Base-by-base conservation (phyloP, 1,139 yeast species). In the Petasospora fabianii region DNA sequence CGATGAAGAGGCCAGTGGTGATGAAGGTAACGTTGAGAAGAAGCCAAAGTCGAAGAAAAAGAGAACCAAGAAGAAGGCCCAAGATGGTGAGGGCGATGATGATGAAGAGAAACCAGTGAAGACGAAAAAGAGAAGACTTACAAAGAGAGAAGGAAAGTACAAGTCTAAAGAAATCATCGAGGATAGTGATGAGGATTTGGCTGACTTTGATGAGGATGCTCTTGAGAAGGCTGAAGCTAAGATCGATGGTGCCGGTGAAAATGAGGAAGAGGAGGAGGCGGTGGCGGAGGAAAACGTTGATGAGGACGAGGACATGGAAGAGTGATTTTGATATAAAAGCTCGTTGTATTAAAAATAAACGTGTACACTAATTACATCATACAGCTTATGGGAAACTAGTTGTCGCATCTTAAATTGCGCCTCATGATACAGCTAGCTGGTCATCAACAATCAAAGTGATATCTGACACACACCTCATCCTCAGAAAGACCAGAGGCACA, bases 161-260 rank as follows among this genome's bases (percentile, higher is more conserved):
- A 66, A 65, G 43, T 69, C 78, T 7, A 63, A 64, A 26, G 83
- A 75, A 49, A 63, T 65, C 41, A 70, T 77, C 40, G 69, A 66
- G 28, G 81, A 75, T 47, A 73, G 79, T 56, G 82, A 75, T 43
- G 80, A 73, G 33, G 77, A 42, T 49, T 42, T 40, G 29, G 53
- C 58, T 36, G 80, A 72, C 31, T 36, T 19, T 17, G 26, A 59
- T 13, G 69, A 61, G 27, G 42, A 36, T 27, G 43, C 30, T 3
- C 38, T 44, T 5, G 46, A 35, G 15, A 22, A 34, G 26, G 46
- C 46, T 7, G 48, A 44, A 27, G 42, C 41, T 12, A 35, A 36
- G 31, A 53, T 55, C 35, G 58, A 52, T 15, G 61, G 44, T 22
- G 59, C 51, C 21, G 58, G 55, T 13, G 60, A 55, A 17, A 62